These are phyloP conservation scores for Hyphodiscus sp. DNA, from an alignment of 2,329 filamentous ascomycete genomes.

Conservation along the genomic window DNA sequence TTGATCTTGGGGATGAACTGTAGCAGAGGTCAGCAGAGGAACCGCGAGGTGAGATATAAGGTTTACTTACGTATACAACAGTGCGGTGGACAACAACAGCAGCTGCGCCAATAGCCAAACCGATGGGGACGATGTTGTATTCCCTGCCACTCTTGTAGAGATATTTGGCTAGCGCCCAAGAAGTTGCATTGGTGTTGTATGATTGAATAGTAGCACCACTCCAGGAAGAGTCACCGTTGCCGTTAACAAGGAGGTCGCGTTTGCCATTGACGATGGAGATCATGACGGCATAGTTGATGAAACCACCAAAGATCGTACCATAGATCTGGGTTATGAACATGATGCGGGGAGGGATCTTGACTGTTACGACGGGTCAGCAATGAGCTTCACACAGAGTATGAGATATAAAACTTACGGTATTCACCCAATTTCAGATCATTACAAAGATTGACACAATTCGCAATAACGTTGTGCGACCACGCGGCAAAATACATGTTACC, in stretches of 20 bases:
- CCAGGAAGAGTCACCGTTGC: conserved; percentile 41
- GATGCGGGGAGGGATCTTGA: conserved; percentile 41
- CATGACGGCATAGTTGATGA: conserved; percentile 42
- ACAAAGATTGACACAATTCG: conserved; percentile 42
- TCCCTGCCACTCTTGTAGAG: conserved; percentile 40
- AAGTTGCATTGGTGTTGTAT: conserved; percentile 38
- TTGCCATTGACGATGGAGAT: conserved; percentile 39
- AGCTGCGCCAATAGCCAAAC: conserved; percentile 41
- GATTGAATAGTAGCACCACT: conserved; percentile 41
- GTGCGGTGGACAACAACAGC: conserved; percentile 40
- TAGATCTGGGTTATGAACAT: conserved; percentile 40
- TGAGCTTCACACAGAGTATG: neutral
- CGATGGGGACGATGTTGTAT: conserved; percentile 45
- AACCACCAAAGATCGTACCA: conserved; percentile 37
- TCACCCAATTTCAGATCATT: conserved; percentile 53
- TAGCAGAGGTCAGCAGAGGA: conserved; percentile 1
- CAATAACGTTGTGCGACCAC: conserved; percentile 52
- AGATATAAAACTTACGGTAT: conserved; percentile 38
- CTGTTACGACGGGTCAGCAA: conserved; percentile 27
- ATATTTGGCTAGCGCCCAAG: conserved; percentile 45
- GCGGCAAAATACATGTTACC: conserved; percentile 44
- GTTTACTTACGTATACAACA: conserved; percentile 33
- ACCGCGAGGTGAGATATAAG: neutral
- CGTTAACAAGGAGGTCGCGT: conserved; percentile 34
- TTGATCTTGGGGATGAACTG: conserved; percentile 43